phyloP scores from a whole-genome alignment of 495 filamentous ascomycete genomes.

The Lentithecium fluviatile region DNA sequence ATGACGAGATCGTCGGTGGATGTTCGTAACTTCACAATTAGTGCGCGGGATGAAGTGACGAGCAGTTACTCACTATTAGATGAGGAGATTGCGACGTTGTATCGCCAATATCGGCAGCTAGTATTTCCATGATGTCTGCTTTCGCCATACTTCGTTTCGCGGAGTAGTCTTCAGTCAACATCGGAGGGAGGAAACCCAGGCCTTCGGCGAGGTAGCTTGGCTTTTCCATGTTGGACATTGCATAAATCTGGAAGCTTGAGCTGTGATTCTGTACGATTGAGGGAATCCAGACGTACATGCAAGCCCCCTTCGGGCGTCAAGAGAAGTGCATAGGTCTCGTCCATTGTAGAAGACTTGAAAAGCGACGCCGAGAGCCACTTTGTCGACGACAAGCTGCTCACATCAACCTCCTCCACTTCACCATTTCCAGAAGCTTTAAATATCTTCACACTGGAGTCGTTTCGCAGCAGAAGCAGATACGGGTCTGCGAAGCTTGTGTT shows the following conservation, averaged over 20 bases:
- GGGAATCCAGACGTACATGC: slow-evolving; percentile 56
- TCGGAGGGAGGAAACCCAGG: slow-evolving; percentile 72
- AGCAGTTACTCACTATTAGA: slow-evolving; percentile 63
- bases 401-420: slow-evolving; percentile 79
- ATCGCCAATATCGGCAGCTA: slow-evolving; percentile 84
- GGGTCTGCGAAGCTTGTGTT: slow-evolving; percentile 85
- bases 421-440: slow-evolving; percentile 73
- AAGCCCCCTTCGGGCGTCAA: slow-evolving; percentile 68
- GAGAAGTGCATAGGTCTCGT: slow-evolving; percentile 66
- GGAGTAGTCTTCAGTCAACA: slow-evolving; percentile 67
- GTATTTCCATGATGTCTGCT: slow-evolving; percentile 70
- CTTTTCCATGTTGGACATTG: slow-evolving; percentile 59
- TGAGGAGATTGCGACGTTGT: slow-evolving; percentile 65
- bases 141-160: slow-evolving; percentile 66
- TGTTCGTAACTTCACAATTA: slow-evolving; percentile 62
- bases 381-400: slow-evolving; percentile 52
- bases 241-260: slow-evolving; percentile 50
- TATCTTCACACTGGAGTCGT: slow-evolving; percentile 74
- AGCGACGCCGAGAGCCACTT: slow-evolving; percentile 81
- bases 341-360: slow-evolving; percentile 56
- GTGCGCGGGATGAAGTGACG: not conserved
- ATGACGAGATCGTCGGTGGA: slow-evolving; percentile 78
- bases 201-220: slow-evolving; percentile 65
- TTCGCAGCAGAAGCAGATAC: slow-evolving; percentile 78
- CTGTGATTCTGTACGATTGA: not conserved